Evolutionary conservation across 2,329 filamentous ascomycete species (phyloP), one percentile per base, ranked within the genome.

Genomic region (Chaetomiaceae sp.): DNA sequence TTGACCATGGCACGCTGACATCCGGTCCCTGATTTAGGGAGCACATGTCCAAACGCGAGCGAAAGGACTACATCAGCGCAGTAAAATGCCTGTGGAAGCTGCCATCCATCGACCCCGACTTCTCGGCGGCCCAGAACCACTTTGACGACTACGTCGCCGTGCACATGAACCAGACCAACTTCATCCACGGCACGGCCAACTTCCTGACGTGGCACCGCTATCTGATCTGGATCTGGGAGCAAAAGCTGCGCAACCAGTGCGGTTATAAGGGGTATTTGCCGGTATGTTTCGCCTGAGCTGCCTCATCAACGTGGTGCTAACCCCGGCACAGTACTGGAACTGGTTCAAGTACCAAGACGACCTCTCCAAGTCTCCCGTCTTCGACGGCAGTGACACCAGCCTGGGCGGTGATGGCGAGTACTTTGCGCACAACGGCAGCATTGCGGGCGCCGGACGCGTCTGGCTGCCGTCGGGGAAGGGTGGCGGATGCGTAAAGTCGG

Each of bases 401-500:
- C 61, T 3, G 19, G 39, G 39, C 15, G 39, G 39, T 7, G 39
- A 42, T 42, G 39, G 39, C 39, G 39, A 42, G 39, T 42, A 17
- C 8, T 29, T 29, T n/a, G 39, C 39, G 22, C 39, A 42, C 39
- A 42, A 42, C 23, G 61, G 62, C 20, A 58, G 66, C 6, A 52
- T 63, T 3, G 56, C 66, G 12, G 42, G 58, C 0, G 46, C 39
- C 4, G 71, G 61, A 59, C 38, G 56, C 56, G 5, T 58, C 58
- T 47, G 56, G 20, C 37, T 53, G 37, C 51, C 51, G 0, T 68
- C 76, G 0, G 80, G 78, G 6, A 69, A 67, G 1, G 81, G 81
- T 7, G 81, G 81, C 31, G 81, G 81, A 17, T 84, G 80, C 61
- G 70, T 84, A 1, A 68, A 64, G 9, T 70, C 68, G 0, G 79